phyloP scores from a whole-genome alignment of 768 basidiomycete species.

The Kwoniella bestiolae region DNA sequence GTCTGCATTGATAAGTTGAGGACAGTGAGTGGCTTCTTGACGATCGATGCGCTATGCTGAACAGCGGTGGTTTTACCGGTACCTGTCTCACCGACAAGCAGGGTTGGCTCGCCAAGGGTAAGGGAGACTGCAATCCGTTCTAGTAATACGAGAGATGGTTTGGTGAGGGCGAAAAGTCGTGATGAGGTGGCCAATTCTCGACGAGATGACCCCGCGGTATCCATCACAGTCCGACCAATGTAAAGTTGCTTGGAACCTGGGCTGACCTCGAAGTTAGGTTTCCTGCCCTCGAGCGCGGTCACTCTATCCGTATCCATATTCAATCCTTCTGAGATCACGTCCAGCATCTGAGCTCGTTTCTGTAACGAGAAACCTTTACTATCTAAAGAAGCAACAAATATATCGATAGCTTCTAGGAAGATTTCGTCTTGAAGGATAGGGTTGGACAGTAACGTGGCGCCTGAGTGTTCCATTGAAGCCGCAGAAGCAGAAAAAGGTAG shows the following conservation, averaged over 20 bases:
- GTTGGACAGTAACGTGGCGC: constrained; percentile 66
- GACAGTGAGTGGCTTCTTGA: constrained; percentile 76
- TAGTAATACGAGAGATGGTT: constrained; percentile 76
- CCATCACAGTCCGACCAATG: constrained; percentile 65
- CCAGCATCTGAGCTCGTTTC: constrained; percentile 59
- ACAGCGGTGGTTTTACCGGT: constrained; percentile 96
- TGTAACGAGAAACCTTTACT: constrained; percentile 34
- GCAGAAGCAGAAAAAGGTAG: constrained; percentile 63
- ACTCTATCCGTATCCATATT: constrained; percentile 72
- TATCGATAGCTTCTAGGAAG: constrained; percentile 82
- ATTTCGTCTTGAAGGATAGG: constrained; percentile 82
- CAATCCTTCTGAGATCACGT: constrained; percentile 67
- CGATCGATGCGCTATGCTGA: constrained; percentile 79
- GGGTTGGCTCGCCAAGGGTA: constrained; percentile 75
- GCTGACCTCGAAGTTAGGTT: constrained; percentile 72
- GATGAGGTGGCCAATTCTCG: constrained; percentile 11
- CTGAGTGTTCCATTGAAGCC: constrained; percentile 26
- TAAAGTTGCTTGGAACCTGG: constrained; percentile 62
- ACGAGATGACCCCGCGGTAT: constrained; percentile 20
- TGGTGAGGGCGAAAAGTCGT: constrained; percentile 82
- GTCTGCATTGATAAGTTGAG: constrained; percentile 96
- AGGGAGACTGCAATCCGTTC: constrained; percentile 78
- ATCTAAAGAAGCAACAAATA: constrained; percentile 76
- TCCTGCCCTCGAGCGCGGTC: constrained; percentile 71
- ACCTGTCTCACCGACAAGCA: constrained; percentile 97